Conservation (phyloP, 345 rosid species). For the Eucalyptus caleyi region DNA sequence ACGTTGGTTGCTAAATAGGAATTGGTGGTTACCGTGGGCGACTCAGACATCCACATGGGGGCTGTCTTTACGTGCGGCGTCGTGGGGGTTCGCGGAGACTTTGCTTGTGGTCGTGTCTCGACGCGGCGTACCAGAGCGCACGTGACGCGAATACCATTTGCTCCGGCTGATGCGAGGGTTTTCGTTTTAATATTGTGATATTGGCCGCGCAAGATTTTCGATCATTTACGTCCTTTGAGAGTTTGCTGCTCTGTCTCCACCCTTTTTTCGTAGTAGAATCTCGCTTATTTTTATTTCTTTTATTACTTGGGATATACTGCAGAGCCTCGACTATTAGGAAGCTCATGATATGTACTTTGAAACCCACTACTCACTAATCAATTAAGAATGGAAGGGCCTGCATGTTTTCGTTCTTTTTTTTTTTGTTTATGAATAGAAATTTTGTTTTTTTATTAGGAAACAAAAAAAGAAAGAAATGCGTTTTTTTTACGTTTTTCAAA, state of each 20-base stretch:
- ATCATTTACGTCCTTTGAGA: background rate
- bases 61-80: background rate
- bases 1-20: background rate
- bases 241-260: background rate
- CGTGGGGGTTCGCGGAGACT: background rate
- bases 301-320: background rate
- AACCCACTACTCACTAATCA: background rate
- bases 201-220: background rate
- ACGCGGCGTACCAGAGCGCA: background rate
- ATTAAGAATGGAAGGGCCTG: background rate
- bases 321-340: background rate
- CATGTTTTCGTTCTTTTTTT: no score
- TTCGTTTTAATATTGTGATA: background rate
- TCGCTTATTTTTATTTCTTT: background rate
- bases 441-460: no score
- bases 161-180: background rate
- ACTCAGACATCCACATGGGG: background rate
- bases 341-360: background rate
- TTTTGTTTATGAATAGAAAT: no score
- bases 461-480: no score
- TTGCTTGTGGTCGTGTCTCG: background rate
- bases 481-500: no score
- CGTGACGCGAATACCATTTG: background rate
- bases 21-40: background rate
- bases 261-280: background rate